A percentile compares a stretch with the other conserved stretches of the same genome.
Evolutionary conservation across 257 asterid species (phyloP).

Genomic region (Solanum corneliomulleri): DNA sequence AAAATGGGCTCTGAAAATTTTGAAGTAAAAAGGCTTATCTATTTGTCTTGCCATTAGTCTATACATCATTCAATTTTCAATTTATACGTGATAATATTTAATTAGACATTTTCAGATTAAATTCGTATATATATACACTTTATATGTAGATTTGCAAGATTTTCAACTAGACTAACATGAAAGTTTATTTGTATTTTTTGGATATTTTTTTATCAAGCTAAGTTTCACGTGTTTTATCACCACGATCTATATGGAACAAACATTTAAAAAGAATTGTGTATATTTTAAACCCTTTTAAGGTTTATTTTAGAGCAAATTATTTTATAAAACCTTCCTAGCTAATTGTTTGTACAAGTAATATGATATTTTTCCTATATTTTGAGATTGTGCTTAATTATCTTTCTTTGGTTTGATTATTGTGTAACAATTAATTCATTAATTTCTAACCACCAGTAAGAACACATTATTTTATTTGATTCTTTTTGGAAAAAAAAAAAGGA

Average conservation of each 20-base stretch:
- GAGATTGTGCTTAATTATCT: background rate
- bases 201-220: rapidly evolving
- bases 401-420: background rate
- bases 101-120: too few relatives aligned
- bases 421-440: background rate
- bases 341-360: too few relatives aligned
- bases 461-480: background rate
- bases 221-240: background rate
- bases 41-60: background rate
- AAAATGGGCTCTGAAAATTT: background rate
- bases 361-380: too few relatives aligned
- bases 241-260: background rate
- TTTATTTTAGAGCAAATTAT: background rate
- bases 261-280: background rate
- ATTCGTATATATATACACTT: too few relatives aligned
- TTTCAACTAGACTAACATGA: background rate
- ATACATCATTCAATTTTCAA: background rate
- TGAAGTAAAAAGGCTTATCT: background rate
- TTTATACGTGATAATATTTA: background rate
- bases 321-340: background rate
- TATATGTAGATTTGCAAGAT: too few relatives aligned
- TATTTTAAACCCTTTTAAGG: background rate
- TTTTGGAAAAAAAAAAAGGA: background rate
- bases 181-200: background rate
- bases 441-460: background rate